A percentile compares a stretch with the other conserved stretches of the same genome.
phyloP scores from a whole-genome alignment of 176 grass and related monocot species.

The Avena sativa region DNA sequence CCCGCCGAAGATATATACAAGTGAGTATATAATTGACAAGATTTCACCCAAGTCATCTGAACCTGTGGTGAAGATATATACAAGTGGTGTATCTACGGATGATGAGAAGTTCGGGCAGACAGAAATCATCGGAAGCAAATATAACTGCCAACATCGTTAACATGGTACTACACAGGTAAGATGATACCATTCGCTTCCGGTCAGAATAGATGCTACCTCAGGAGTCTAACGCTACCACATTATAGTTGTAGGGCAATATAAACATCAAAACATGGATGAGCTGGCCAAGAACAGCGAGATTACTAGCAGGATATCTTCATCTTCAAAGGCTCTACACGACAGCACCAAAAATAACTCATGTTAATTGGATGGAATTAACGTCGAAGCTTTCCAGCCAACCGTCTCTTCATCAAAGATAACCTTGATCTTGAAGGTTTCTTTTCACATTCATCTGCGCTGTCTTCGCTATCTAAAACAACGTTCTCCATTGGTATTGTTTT shows the following conservation, averaged over 20 bases:
- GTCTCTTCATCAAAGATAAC: conserved; percentile 49
- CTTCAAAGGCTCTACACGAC: conserved; percentile 5
- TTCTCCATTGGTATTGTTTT: conserved; percentile 31
- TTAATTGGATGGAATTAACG: conserved; percentile 11
- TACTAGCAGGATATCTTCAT: conserved; percentile 8
- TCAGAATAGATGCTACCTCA: background rate
- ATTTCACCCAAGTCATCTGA: too few species aligned
- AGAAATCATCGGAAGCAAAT: background rate
- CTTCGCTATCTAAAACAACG: conserved; percentile 84
- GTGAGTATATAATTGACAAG: too few species aligned
- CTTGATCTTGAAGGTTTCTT: conserved; percentile 69
- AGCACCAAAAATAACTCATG: background rate
- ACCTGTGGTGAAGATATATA: background rate
- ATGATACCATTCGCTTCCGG: background rate
- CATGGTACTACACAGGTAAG: background rate
- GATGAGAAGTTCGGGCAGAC: background rate
- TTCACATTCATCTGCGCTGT: conserved; percentile 63
- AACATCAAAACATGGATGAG: conserved; percentile 19
- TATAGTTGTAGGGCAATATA: background rate
- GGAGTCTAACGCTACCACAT: background rate
- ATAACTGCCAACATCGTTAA: background rate
- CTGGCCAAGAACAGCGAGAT: background rate
- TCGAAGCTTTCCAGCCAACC: conserved; percentile 42
- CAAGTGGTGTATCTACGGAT: background rate
- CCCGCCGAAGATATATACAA: too few species aligned